Evolutionary conservation across 73 alveolate genomes (phyloP), one percentile per base, ranked within the genome.

Genomic region (Paramecium primaurelia): DNA sequence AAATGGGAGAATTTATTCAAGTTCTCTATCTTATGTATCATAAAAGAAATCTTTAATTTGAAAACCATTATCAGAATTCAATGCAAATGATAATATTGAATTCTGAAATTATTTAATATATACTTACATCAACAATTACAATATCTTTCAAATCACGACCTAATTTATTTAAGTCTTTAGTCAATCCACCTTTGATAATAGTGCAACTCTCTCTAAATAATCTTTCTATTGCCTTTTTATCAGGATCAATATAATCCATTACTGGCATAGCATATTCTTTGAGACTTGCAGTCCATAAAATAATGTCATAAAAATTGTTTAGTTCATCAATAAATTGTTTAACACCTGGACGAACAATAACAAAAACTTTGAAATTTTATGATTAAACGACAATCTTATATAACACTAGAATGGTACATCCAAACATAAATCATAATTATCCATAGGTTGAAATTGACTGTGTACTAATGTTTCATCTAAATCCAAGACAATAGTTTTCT

Each of bases 21-120:
- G 88, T 59, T 89, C 93, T 58, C 51, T 59, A 84, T 93, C 95
- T 11, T 22, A 8, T 58, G 92, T 84, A 68, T 92, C 95, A 36
- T 92, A 75, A 58, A 80, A 54, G 92, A 93, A 93, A 22, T 93
- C 88, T 6, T 68, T 92, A 30, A 97, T 96, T 22, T 98, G 95
- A 44, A 95, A 71, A 34, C 98, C 98, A 93, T 97, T 97, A 30
- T 97, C 98, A 12, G 96, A 96, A 69, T 96, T 77, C 58, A 97
- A 77, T 58, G 95, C 86, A 86, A 95, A 96, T 7, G 98, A 94
- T 30, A 94, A 93, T 54, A 97, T 95, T 26, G 99, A 96, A 93
- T 96, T 96, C 93, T 92, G 28, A 49, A 30, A 64, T 64, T 30
- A 7, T 34, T 25, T 16, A 20, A 28, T 14, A 8, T 25, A 64